phyloP scores from a whole-genome alignment of 2,329 filamentous ascomycete genomes.

The Alternaria conjuncta region DNA sequence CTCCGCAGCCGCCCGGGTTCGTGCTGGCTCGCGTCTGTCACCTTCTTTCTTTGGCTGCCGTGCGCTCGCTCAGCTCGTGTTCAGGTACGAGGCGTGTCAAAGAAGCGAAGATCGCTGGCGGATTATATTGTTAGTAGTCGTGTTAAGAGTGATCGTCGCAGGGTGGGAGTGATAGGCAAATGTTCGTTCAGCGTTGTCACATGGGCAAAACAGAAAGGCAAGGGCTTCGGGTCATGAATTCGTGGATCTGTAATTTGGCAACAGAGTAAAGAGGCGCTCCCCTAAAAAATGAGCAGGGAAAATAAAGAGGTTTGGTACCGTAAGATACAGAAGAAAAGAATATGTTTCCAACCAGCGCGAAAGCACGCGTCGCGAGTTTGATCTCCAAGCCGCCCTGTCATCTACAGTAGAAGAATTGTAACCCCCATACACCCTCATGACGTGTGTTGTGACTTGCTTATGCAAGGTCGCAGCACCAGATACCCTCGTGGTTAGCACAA shows the following conservation, averaged over 20 bases:
- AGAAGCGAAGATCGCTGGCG: background rate
- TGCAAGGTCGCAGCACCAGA: slow-evolving; percentile 44
- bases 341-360: slow-evolving; percentile 16
- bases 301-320: slow-evolving; percentile 17
- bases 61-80: background rate
- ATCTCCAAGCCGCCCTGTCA: slow-evolving; percentile 21
- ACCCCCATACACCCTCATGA: background rate
- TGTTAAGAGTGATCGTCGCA: background rate
- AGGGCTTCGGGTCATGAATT: slow-evolving; percentile 10
- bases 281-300: slow-evolving; percentile 9
- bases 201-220: background rate
- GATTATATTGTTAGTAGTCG: background rate
- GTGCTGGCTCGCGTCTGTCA: background rate
- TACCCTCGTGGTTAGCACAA: slow-evolving; percentile 28
- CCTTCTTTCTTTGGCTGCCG: background rate
- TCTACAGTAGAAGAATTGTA: slow-evolving; percentile 11
- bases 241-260: slow-evolving; percentile 15
- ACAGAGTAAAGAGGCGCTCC: slow-evolving; percentile 9
- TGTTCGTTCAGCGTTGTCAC: background rate
- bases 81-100: background rate
- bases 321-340: slow-evolving; percentile 26
- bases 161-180: background rate
- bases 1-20: slow-evolving; percentile 1
- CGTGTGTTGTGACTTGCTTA: slow-evolving; percentile 17
- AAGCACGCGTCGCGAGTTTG: slow-evolving; percentile 11